These are phyloP conservation scores for Dryas integrifolia DNA, from an alignment of 331 rosid species.

Conservation along the genomic window DNA sequence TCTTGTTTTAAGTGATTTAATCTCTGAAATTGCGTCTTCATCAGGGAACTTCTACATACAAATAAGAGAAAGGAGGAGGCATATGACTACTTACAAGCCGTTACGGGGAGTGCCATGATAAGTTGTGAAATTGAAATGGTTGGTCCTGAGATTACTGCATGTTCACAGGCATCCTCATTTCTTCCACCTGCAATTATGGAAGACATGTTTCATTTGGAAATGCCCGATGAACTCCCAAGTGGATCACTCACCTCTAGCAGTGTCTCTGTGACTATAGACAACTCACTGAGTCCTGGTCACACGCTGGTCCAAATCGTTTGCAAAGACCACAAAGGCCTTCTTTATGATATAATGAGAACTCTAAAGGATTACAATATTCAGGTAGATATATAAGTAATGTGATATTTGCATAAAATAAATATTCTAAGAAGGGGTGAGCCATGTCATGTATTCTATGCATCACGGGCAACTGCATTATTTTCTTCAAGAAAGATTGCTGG, in stretches of 20 bases:
- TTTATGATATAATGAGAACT: constrained; percentile 94
- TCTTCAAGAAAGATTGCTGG: not conserved
- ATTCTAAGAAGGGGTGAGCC: not conserved
- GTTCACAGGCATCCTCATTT: constrained; percentile 58
- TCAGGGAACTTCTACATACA: constrained; percentile 87
- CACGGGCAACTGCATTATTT: no score
- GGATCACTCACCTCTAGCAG: constrained; percentile 46
- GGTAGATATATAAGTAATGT: constrained; percentile 41
- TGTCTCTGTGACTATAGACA: constrained; percentile 63
- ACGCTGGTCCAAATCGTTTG: constrained; percentile 88
- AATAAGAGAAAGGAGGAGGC: constrained; percentile 64
- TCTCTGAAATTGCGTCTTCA: constrained; percentile 22
- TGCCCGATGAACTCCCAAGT: constrained; percentile 38
- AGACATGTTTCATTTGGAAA: constrained; percentile 48
- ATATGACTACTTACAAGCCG: constrained; percentile 39
- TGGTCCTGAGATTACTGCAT: constrained; percentile 52
- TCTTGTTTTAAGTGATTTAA: constrained; percentile 15
- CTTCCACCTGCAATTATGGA: constrained; percentile 69
- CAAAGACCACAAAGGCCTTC: constrained; percentile 89
- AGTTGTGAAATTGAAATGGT: constrained; percentile 66
- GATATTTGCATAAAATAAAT: not conserved
- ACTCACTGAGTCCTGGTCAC: constrained; percentile 80
- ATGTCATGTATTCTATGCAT: not conserved
- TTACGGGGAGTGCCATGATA: constrained; percentile 49
- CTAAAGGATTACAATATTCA: constrained; percentile 83